Conservation (phyloP, 1,139 yeast genomes). For the Protomyces arabidopsidicola region DNA sequence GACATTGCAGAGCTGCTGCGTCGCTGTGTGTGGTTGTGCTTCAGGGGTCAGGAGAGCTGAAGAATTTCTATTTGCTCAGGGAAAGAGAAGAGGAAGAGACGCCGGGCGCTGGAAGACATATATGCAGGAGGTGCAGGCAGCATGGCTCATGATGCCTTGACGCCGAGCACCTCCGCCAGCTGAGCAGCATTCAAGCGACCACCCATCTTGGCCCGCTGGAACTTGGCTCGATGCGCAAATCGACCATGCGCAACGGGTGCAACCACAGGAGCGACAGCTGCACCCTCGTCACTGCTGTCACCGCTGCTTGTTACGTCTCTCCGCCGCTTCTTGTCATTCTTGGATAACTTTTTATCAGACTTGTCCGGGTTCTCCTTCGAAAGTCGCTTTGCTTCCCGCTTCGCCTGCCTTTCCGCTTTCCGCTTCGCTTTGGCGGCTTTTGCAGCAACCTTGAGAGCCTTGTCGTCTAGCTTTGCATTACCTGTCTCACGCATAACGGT, state of each 20-base stretch:
- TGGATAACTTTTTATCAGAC: neutral
- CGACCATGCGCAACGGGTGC: constrained; percentile 1
- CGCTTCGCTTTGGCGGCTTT: constrained; percentile 9
- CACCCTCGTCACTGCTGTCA: neutral
- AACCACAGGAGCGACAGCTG: neutral
- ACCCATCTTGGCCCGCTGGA: constrained; percentile 23
- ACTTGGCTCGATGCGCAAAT: constrained; percentile 28
- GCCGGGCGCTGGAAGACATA: neutral
- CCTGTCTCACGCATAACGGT: neutral
- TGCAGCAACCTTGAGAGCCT: constrained; percentile 4
- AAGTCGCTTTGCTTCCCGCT: constrained; percentile 3
- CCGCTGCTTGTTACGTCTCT: neutral
- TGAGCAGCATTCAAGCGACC: constrained; percentile 14
- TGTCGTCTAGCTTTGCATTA: neutral
- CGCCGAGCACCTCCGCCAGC: constrained; percentile 25
- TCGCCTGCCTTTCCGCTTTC: constrained; percentile 10
- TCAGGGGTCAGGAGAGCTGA: neutral
- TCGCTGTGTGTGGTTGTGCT: neutral
- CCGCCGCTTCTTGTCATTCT: neutral
- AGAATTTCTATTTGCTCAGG: neutral
- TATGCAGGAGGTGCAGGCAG: neutral
- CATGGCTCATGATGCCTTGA: constrained; percentile 12
- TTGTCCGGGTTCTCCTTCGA: neutral
- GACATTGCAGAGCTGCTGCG: neutral
- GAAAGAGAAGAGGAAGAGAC: neutral